Evolutionary conservation across 257 asterid genomes (phyloP).

Genomic region (Pogostemon cablin): DNA sequence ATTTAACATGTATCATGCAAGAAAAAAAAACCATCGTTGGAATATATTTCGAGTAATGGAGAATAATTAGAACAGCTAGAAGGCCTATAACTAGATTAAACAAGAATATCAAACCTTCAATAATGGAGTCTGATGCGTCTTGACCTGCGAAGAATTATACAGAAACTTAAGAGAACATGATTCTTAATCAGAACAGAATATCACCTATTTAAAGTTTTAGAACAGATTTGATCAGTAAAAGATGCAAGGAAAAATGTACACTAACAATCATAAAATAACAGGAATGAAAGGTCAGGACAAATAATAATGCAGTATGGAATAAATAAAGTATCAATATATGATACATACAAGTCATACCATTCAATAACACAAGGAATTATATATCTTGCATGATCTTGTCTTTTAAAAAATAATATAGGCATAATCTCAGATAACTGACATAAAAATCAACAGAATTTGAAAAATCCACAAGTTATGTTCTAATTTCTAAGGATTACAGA

Average conservation of each 20-base stretch:
- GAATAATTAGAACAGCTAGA: constrained; percentile 7
- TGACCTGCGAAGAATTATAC: constrained; percentile 60
- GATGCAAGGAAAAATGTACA: constrained; percentile 13
- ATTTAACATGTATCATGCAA: neutral
- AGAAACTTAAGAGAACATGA: constrained; percentile 29
- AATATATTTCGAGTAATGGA: neutral
- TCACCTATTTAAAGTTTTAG: neutral
- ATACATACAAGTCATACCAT: neutral
- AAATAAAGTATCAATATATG: neutral
- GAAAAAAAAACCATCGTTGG: neutral
- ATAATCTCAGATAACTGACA: neutral
- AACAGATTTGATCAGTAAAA: neutral
- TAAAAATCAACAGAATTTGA: neutral
- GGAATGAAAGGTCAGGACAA: neutral
- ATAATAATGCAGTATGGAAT: neutral
- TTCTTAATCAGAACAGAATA: constrained; percentile 19
- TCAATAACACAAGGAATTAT: neutral
- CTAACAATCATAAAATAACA: constrained; percentile 2
- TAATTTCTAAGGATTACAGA: neutral
- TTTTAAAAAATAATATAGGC: neutral
- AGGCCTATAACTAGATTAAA: constrained; percentile 1
- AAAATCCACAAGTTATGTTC: neutral
- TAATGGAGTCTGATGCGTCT: constrained; percentile 77
- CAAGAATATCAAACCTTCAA: constrained; percentile 63
- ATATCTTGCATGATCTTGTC: neutral